A percentile compares a stretch with the other conserved stretches of the same genome.
These are phyloP conservation scores for Cicer bijugum DNA, from an alignment of 306 rosid species.

Conservation along the genomic window DNA sequence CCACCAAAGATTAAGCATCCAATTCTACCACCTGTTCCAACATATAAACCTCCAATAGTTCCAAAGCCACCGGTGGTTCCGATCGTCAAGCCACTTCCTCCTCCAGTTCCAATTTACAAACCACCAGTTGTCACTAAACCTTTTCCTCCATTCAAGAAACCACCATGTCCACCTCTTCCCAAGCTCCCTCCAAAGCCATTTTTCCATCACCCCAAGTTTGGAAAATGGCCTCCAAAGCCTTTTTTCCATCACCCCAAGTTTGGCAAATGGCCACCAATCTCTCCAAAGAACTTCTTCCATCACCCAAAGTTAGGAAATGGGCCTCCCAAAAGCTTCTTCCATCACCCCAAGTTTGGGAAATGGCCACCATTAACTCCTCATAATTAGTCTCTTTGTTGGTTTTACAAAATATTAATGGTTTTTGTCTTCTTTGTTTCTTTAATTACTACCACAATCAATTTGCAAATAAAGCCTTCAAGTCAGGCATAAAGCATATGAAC, in stretches of 20 bases:
- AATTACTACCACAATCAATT: slow-evolving; percentile 25
- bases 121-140: slow-evolving; percentile 40
- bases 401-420: slow-evolving; percentile 31
- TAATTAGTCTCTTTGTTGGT: slow-evolving; percentile 41
- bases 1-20: slow-evolving; percentile 19
- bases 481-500: slow-evolving; percentile 19
- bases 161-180: slow-evolving; percentile 49
- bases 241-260: slow-evolving; percentile 60
- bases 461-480: slow-evolving; percentile 42
- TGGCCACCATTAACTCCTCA: slow-evolving; percentile 41
- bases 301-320: slow-evolving; percentile 61
- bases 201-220: slow-evolving; percentile 43
- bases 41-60: slow-evolving; percentile 31
- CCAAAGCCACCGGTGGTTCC: slow-evolving; percentile 46
- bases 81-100: slow-evolving; percentile 36
- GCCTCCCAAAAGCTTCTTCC: slow-evolving; percentile 48
- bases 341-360: slow-evolving; percentile 59
- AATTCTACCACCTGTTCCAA: slow-evolving; percentile 21
- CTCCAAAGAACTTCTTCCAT: slow-evolving; percentile 40
- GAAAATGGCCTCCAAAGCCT: slow-evolving; percentile 10
- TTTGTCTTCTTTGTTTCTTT: slow-evolving; percentile 20
- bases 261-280: slow-evolving; percentile 2
- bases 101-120: slow-evolving; percentile 39
- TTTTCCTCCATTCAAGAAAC: slow-evolving; percentile 43
- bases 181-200: slow-evolving; percentile 42